phyloP scores from a whole-genome alignment of 192 early-diverging fungal species.

The Chytriomyces sp. region DNA sequence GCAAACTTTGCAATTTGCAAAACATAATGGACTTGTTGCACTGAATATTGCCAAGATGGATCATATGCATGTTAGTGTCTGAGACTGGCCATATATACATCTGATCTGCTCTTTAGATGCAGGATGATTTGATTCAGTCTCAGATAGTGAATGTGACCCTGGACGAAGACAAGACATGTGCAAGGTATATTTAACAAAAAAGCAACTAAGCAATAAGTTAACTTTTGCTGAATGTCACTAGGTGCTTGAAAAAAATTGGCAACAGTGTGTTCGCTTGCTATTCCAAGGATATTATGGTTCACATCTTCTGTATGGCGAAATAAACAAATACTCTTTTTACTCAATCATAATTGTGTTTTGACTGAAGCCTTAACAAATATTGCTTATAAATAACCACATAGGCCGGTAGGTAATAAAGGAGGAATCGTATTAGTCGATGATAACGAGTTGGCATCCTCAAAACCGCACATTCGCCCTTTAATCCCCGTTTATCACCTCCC shows the following conservation, averaged over 20 bases:
- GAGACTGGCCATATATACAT: neutral
- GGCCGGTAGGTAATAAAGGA: too few relatives aligned
- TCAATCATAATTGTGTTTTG: too few relatives aligned
- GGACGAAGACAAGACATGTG: slow-evolving; percentile 77
- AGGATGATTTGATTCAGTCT: slow-evolving; percentile 65
- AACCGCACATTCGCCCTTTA: too few relatives aligned
- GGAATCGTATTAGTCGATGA: too few relatives aligned
- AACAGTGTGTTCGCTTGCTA: slow-evolving; percentile 75
- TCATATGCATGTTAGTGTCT: slow-evolving; percentile 49
- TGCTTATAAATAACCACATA: too few relatives aligned
- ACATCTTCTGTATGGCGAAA: slow-evolving; percentile 62
- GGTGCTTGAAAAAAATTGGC: slow-evolving; percentile 46
- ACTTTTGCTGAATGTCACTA: neutral
- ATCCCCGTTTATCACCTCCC: too few relatives aligned
- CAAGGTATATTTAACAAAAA: slow-evolving; percentile 50
- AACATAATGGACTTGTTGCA: slow-evolving; percentile 67
- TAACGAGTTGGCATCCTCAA: too few relatives aligned
- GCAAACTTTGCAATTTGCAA: slow-evolving; percentile 62
- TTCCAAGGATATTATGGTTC: slow-evolving; percentile 71
- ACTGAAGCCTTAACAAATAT: too few relatives aligned
- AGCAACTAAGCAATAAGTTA: neutral
- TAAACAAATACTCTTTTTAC: neutral
- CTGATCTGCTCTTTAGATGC: slow-evolving; percentile 45
- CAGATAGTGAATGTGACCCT: slow-evolving; percentile 64
- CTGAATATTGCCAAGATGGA: slow-evolving; percentile 73